A percentile compares a stretch with the other conserved stretches of the same genome.
Conservation (phyloP, 2,329 filamentous ascomycete genomes). For the Stachybotrys chartarum region DNA sequence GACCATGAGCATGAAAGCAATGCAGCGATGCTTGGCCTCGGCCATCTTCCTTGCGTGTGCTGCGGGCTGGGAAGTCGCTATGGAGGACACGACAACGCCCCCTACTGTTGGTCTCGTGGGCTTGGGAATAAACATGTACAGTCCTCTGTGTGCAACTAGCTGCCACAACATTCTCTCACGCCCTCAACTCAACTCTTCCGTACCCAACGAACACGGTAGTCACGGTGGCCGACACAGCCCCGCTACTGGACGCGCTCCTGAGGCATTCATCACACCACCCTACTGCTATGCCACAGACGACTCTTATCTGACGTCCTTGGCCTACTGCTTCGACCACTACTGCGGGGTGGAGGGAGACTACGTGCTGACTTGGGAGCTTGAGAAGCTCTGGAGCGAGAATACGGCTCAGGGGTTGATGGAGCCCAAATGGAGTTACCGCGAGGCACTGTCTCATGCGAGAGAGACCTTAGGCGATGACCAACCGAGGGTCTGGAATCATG, state of each 20-base stretch:
- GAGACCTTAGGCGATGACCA: too few relatives aligned
- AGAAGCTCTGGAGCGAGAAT: constrained; percentile 7
- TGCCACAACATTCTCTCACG: background rate
- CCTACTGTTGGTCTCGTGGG: background rate
- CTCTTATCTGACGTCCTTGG: background rate
- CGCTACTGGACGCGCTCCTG: background rate
- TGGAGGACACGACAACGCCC: background rate
- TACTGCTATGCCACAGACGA: background rate
- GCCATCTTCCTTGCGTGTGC: too few relatives aligned
- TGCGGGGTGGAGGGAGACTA: background rate
- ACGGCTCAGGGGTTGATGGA: background rate
- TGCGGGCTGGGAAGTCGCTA: too few relatives aligned
- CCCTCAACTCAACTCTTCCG: background rate
- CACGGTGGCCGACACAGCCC: background rate
- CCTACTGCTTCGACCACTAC: constrained; percentile 7
- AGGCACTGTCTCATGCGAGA: background rate
- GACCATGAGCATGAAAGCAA: too few relatives aligned
- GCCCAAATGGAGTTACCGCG: background rate
- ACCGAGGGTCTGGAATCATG: too few relatives aligned
- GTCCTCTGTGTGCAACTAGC: background rate
- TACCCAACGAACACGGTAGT: background rate
- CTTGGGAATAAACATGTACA: background rate
- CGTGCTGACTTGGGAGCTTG: constrained; percentile 1
- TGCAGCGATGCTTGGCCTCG: too few relatives aligned
- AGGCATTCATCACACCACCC: background rate